Evolutionary conservation across 306 rosid species (phyloP).

Genomic region (Trichosanthes truncata): DNA sequence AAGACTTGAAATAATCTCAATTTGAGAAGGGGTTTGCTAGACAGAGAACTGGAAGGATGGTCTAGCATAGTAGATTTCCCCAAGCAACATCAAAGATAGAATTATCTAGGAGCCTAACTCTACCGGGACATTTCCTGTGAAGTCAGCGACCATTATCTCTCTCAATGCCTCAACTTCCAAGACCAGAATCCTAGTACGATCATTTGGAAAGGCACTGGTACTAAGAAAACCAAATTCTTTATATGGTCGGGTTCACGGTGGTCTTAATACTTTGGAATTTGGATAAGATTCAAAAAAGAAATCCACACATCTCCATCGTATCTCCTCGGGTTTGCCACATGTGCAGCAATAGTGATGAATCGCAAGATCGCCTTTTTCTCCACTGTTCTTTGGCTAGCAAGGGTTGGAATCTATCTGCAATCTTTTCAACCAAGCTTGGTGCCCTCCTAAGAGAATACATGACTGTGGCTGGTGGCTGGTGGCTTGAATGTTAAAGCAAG

Average conservation of each 20-base stretch:
- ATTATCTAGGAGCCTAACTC: not conserved
- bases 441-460: not conserved
- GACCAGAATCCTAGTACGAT: not conserved
- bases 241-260: not conserved
- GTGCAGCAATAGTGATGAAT: not conserved
- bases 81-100: not conserved
- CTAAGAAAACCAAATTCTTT: not conserved
- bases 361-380: not conserved
- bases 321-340: not conserved
- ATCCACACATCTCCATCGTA: not conserved
- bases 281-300: not conserved
- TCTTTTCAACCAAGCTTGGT: not conserved
- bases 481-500: not conserved
- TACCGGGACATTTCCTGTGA: not conserved
- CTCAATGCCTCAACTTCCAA: not conserved
- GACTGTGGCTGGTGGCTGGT: not conserved
- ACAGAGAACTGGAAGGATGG: not conserved
- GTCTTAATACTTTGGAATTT: not conserved
- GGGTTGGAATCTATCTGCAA: not conserved
- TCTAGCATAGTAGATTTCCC: not conserved
- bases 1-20: not conserved
- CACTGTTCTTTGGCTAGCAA: not conserved
- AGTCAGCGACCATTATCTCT: not conserved
- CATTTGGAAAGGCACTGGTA: not conserved
- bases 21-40: not conserved